phyloP scores from a whole-genome alignment of 2,329 filamentous ascomycete genomes.

The Penicillium sclerotiorum region DNA sequence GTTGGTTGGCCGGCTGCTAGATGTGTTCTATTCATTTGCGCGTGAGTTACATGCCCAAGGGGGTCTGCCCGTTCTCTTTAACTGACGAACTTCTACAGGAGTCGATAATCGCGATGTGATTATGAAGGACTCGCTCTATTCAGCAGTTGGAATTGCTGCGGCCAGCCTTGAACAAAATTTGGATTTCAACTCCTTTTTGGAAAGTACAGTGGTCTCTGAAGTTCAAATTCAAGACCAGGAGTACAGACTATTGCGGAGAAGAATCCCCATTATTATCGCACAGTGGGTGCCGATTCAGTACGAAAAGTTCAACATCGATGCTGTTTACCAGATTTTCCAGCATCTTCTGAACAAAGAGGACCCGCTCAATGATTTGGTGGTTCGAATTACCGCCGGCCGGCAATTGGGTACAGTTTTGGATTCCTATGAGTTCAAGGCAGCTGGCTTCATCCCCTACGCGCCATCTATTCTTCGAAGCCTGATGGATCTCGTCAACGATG shows the following conservation, averaged over 20 bases:
- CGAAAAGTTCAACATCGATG: conserved; percentile 65
- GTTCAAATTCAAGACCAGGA: conserved; percentile 68
- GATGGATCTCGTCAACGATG: conserved; percentile 75
- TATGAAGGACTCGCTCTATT: conserved; percentile 92
- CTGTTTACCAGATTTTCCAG: conserved; percentile 86
- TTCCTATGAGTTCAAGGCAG: conserved; percentile 77
- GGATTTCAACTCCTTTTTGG: conserved; percentile 81
- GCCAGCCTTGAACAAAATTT: conserved; percentile 72
- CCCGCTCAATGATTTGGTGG: conserved; percentile 82
- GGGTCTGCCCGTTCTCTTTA: no score
- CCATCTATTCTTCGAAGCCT: conserved; percentile 71
- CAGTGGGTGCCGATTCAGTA: conserved; percentile 86
- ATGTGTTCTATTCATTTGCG: conserved; percentile 79
- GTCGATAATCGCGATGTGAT: conserved; percentile 69
- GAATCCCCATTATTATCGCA: conserved; percentile 84
- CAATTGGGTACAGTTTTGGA: conserved; percentile 80
- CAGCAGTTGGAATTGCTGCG: conserved; percentile 83
- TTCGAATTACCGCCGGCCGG: conserved; percentile 85
- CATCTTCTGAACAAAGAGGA: conserved; percentile 80
- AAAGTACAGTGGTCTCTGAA: conserved; percentile 74
- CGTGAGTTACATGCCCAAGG: conserved; percentile 59
- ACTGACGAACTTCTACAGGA: conserved; percentile 38
- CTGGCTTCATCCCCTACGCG: conserved; percentile 76
- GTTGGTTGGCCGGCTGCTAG: conserved; percentile 75
- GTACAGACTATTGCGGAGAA: conserved; percentile 81